Base-by-base conservation (phyloP, 352 stramenopile species). In the Phytopythium boreale region DNA sequence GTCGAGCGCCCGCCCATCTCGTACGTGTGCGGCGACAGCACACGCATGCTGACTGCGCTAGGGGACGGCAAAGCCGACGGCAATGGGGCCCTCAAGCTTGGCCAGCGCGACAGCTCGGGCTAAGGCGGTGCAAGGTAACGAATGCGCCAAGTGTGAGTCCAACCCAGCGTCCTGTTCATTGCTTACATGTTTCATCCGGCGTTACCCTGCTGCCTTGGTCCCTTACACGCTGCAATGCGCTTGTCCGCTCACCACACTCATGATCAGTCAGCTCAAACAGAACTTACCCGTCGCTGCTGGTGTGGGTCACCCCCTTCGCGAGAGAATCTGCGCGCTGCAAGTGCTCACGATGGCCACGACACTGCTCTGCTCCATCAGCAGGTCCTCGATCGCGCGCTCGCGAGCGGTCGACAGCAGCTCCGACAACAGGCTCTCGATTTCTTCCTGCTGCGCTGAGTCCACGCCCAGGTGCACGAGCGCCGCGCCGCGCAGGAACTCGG, bases 261-360 rank as follows among this genome's bases (percentile, higher is more conserved):
- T n/a, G n/a, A n/a, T n/a, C n/a, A n/a, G n/a, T n/a, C n/a, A n/a
- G n/a, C n/a, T n/a, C n/a, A n/a, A n/a, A n/a, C n/a, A n/a, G n/a
- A n/a, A n/a, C n/a, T n/a, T n/a, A n/a, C n/a, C n/a, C n/a, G n/a
- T n/a, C n/a, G n/a, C n/a, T n/a, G n/a, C n/a, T n/a, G n/a, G n/a
- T n/a, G n/a, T n/a, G n/a, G n/a, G 36, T 76, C 56, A 78, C 12
- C 68, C 70, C 64, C 82, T 84, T 49, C 78, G 78, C 43, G 81
- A 82, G 39, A 89, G 57, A 17, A 89, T 74, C 68, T 90, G 84
- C 20, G 77, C 82, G 64, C 83, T 93, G 60, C 88, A 90, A 17
- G 83, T 88, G 57, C 84, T 93, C 26, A 95, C 87, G 57, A 95
- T 93, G 10, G 84, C 87, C 24, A 91, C 83, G 27, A 95, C 75